A percentile compares a stretch with the other conserved stretches of the same genome.
Evolutionary conservation across 345 rosid species (phyloP).

Genomic region (Hypericum perforatum): DNA sequence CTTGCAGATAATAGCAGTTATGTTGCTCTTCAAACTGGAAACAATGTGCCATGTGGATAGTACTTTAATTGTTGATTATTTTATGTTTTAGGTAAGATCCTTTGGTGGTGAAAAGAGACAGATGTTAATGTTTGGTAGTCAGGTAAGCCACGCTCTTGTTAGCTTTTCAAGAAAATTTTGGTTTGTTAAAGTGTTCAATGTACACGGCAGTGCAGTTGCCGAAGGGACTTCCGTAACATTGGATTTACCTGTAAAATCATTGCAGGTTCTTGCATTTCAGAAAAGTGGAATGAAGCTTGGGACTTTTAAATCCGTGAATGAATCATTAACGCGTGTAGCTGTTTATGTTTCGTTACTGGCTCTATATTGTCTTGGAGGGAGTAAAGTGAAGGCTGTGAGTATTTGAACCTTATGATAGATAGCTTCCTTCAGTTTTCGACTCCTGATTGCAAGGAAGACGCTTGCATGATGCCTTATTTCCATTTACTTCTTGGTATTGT

Average conservation of each 20-base stretch:
- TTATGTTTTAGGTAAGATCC: conserved; percentile 70
- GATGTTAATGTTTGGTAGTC: conserved; percentile 74
- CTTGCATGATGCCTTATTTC: background rate
- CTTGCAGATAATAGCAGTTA: too few species aligned
- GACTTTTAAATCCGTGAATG: conserved; percentile 76
- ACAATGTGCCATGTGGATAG: background rate
- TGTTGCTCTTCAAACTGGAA: too few species aligned
- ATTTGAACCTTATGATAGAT: conserved; percentile 18
- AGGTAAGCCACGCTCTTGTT: conserved; percentile 37
- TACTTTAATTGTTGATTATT: background rate
- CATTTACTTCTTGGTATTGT: conserved; percentile 11
- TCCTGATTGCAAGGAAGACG: background rate
- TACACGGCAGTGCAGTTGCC: conserved; percentile 1
- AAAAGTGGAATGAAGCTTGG: conserved; percentile 90
- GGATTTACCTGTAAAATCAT: conserved; percentile 17
- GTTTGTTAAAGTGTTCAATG: background rate
- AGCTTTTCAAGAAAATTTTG: background rate
- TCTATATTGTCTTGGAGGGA: conserved; percentile 87
- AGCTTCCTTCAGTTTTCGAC: conserved; percentile 7
- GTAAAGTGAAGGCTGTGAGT: conserved; percentile 91
- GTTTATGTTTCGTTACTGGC: conserved; percentile 79
- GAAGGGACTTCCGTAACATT: conserved; percentile 10
- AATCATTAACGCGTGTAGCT: conserved; percentile 85
- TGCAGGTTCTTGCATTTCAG: conserved; percentile 78
- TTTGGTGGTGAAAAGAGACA: conserved; percentile 93